Evolutionary conservation across 768 basidiomycete genomes (phyloP).

Genomic region (Baorangia bicolor): DNA sequence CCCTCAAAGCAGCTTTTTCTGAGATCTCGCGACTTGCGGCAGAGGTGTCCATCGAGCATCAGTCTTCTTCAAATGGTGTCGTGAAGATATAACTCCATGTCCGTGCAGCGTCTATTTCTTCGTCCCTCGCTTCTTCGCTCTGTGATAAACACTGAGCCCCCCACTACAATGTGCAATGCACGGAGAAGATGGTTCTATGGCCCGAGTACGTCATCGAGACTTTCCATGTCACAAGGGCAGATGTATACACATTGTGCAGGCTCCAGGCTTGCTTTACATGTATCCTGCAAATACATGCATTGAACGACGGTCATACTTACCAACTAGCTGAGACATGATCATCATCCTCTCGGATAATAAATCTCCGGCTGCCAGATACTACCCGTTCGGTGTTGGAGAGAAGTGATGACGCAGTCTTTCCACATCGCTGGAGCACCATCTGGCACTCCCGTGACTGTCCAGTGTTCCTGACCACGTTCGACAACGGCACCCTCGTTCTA

Average conservation of each 20-base stretch:
- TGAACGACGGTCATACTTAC: conserved; percentile 2
- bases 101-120: background rate
- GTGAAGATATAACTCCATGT: background rate
- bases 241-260: conserved; percentile 7
- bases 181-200: background rate
- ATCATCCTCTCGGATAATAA: conserved; percentile 29
- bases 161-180: background rate
- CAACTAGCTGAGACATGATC: background rate
- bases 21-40: conserved; percentile 80
- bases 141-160: background rate
- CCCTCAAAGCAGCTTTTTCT: conserved; percentile 76
- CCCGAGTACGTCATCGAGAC: conserved; percentile 1
- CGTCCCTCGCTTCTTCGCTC: background rate
- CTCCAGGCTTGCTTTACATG: conserved; percentile 14
- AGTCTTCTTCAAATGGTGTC: background rate
- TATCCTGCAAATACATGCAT: conserved; percentile 7
- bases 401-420: conserved; percentile 38
- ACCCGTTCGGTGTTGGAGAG: conserved; percentile 40
- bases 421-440: conserved; percentile 23
- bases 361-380: conserved; percentile 45
- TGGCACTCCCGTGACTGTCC: conserved; percentile 31
- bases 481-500: conserved; percentile 29
- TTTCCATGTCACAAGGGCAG: background rate
- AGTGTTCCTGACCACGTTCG: conserved; percentile 39
- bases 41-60: conserved; percentile 56